phyloP scores from a whole-genome alignment of 73 alveolate genomes.

The Paramecium biaurelia region DNA sequence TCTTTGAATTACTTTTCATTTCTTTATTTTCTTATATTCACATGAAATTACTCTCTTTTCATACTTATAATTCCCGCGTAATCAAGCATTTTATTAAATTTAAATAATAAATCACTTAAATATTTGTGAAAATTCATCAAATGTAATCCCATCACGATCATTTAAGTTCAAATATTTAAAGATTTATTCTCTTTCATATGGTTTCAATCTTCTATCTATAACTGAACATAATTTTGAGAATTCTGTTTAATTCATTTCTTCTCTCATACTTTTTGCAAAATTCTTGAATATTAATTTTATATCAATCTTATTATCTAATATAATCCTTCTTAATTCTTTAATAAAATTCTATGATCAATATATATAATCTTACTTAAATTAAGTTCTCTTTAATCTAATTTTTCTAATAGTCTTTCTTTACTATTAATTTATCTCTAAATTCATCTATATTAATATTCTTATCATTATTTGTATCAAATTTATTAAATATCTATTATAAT shows the following conservation, averaged over 20 bases:
- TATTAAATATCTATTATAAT: neutral
- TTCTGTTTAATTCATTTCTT: neutral
- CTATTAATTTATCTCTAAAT: neutral
- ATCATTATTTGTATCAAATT: neutral
- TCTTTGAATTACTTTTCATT: neutral
- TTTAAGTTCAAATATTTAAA: neutral
- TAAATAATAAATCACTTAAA: slow-evolving; percentile 25
- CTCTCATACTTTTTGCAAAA: neutral
- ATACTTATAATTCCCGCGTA: neutral
- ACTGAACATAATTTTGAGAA: neutral
- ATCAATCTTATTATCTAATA: neutral
- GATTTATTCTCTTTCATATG: neutral
- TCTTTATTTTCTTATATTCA: neutral
- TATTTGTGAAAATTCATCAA: neutral
- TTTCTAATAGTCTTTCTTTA: neutral
- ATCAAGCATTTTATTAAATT: neutral
- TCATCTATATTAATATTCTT: neutral
- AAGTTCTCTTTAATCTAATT: neutral
- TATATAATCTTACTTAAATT: neutral
- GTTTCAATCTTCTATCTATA: neutral
- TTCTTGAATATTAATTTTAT: neutral
- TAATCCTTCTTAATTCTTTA: neutral
- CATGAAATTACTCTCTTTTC: neutral
- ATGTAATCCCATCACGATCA: neutral
- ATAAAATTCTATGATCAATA: neutral